Evolutionary conservation across 2,329 filamentous ascomycete species (phyloP).

Genomic region (Fonsecaea multimorphosa): DNA sequence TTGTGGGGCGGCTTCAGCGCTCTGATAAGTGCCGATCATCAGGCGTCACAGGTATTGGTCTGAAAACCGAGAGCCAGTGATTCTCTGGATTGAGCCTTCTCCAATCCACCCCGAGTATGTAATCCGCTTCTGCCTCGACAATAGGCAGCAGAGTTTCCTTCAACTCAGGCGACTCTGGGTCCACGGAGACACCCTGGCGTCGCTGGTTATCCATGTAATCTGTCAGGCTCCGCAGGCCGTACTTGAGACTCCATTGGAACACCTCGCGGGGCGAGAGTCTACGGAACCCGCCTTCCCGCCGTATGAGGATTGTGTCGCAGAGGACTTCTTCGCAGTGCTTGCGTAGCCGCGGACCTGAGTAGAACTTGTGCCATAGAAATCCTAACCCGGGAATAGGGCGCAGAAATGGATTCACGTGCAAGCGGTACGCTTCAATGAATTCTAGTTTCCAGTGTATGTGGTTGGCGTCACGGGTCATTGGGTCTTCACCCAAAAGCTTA

Average conservation of each 20-base stretch:
- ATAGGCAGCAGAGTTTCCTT: conserved; percentile 26
- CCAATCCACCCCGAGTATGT: conserved; percentile 27
- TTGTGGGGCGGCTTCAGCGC: neutral
- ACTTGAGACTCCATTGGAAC: conserved; percentile 32
- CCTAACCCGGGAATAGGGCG: neutral
- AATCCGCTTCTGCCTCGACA: conserved; percentile 27
- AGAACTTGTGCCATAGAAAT: conserved; percentile 12
- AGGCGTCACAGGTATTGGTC: conserved; percentile 7
- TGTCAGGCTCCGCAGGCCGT: conserved; percentile 23
- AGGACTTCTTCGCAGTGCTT: conserved; percentile 27
- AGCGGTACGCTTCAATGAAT: conserved; percentile 16
- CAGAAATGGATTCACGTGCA: conserved; percentile 11
- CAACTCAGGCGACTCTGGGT: conserved; percentile 27
- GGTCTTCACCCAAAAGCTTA: neutral
- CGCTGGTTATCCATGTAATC: conserved; percentile 16
- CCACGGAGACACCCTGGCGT: conserved; percentile 13
- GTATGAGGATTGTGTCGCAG: conserved; percentile 29
- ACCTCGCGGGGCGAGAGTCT: conserved; percentile 31
- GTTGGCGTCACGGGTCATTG: neutral
- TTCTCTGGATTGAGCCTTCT: conserved; percentile 17
- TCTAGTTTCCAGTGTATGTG: conserved; percentile 13
- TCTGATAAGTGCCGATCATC: conserved; percentile 1
- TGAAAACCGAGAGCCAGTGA: conserved; percentile 22
- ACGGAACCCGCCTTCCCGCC: conserved; percentile 30
- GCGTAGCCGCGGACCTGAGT: conserved; percentile 13